Conservation (phyloP, 1,139 yeast genomes). For the Debaryomycetaceae sp. region DNA sequence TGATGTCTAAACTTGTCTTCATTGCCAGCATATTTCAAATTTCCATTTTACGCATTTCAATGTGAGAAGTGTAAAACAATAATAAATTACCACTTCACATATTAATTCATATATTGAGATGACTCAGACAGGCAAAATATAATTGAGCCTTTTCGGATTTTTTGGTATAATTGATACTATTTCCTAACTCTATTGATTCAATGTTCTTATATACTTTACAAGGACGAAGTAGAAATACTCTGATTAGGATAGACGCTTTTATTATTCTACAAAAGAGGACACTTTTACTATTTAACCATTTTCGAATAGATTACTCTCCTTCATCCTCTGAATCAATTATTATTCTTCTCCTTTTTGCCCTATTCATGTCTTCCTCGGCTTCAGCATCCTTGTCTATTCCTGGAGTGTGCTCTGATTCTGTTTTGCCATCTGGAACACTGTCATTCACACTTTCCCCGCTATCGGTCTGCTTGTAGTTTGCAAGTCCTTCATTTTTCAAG, state of each 20-base stretch:
- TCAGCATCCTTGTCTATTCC: conserved; percentile 49
- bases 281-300: too few relatives aligned
- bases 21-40: background rate
- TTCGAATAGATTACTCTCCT: conserved; percentile 14
- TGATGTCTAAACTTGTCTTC: background rate
- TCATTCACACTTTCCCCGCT: conserved; percentile 31
- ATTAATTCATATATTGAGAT: background rate
- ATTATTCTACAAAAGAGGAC: background rate
- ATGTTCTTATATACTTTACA: background rate
- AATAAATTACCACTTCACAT: background rate
- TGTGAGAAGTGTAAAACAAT: background rate
- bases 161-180: background rate
- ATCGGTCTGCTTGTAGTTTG: conserved; percentile 34
- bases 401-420: conserved; percentile 41
- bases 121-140: background rate
- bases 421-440: conserved; percentile 8
- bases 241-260: background rate
- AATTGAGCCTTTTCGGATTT: conserved; percentile 4
- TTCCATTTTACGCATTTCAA: background rate
- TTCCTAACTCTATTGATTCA: background rate
- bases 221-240: background rate
- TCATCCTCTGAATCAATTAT: conserved; percentile 46
- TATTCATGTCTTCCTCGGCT: conserved; percentile 61
- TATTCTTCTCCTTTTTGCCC: conserved; percentile 37
- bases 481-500: conserved; percentile 57